Conservation (phyloP, 2,329 filamentous ascomycete genomes). For the Parasarocladium wereldwijsianum region DNA sequence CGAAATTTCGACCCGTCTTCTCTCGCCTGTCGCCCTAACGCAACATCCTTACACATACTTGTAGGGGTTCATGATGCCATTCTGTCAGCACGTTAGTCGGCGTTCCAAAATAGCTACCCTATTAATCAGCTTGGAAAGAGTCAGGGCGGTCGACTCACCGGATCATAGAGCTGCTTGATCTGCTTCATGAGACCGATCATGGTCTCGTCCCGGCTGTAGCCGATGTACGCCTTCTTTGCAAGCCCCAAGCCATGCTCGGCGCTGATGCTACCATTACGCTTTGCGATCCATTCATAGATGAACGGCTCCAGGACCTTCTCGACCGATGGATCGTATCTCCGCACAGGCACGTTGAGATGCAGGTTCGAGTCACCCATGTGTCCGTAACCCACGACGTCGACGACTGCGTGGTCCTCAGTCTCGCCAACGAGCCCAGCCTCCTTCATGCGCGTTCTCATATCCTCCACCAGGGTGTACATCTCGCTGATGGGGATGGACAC, state of each 20-base stretch:
- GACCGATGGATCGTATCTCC: conserved; percentile 73
- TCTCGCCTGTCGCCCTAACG: background rate
- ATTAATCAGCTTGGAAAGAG: too few species aligned
- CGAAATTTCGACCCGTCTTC: background rate
- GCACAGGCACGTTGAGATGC: conserved; percentile 77
- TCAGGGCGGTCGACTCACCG: conserved; percentile 42
- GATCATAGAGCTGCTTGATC: conserved; percentile 88
- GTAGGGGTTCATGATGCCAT: conserved; percentile 98
- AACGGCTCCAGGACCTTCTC: conserved; percentile 84
- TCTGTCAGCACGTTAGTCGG: conserved; percentile 36
- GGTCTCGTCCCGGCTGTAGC: conserved; percentile 78
- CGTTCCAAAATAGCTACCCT: too few species aligned
- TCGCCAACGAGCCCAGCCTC: conserved; percentile 66
- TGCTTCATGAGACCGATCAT: conserved; percentile 89
- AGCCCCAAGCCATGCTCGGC: conserved; percentile 91
- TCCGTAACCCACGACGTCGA: conserved; percentile 88
- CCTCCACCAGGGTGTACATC: conserved; percentile 80
- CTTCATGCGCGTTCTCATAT: conserved; percentile 58
- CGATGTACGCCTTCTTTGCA: conserved; percentile 90
- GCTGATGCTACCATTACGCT: conserved; percentile 82
- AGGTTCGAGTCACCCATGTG: conserved; percentile 97
- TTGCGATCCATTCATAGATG: conserved; percentile 92
- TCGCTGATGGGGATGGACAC: conserved; percentile 82
- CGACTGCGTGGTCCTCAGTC: conserved; percentile 60
- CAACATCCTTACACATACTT: conserved; percentile 60